Evolutionary conservation across 228 moss, liverwort and hornwort genomes (phyloP).

Genomic region (Sphagnum magellanicum): DNA sequence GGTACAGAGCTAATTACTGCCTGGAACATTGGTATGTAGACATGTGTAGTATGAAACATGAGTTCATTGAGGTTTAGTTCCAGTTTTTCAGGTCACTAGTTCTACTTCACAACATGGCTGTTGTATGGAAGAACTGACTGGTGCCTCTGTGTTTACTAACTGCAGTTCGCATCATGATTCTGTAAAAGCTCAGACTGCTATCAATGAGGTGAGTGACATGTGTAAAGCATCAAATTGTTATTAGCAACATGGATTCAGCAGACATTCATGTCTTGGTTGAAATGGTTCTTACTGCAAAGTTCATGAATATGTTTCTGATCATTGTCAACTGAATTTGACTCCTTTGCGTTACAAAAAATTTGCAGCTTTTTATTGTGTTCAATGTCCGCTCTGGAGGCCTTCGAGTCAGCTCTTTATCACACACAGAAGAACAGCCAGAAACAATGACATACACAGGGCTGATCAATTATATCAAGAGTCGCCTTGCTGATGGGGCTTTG

Average conservation of each 20-base stretch:
- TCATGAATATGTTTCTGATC: no score
- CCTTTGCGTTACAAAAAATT: slow-evolving; percentile 8
- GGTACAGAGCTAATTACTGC: no score
- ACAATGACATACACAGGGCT: slow-evolving; percentile 44
- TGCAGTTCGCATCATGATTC: slow-evolving; percentile 95
- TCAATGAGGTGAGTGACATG: slow-evolving; percentile 66
- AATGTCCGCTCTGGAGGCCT: slow-evolving; percentile 89
- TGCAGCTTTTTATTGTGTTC: slow-evolving; percentile 88
- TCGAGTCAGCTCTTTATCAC: slow-evolving; percentile 42
- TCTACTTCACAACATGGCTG: no score
- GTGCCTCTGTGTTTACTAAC: slow-evolving; percentile 7
- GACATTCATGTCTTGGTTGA: no score
- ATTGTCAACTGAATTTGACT: slow-evolving; percentile 1
- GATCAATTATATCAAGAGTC: slow-evolving; percentile 54
- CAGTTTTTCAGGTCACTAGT: no score
- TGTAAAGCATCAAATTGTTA: no score
- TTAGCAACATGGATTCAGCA: no score
- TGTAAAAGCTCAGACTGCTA: slow-evolving; percentile 95
- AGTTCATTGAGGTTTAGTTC: no score
- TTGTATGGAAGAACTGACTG: no score
- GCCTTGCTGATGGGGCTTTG: slow-evolving; percentile 43
- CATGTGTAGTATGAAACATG: no score
- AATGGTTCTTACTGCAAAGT: no score
- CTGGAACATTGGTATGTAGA: no score
- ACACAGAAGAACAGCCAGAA: slow-evolving; percentile 22